These are phyloP conservation scores for Lactuca sativa DNA, from an alignment of 129 eudicot species.

Conservation along the genomic window DNA sequence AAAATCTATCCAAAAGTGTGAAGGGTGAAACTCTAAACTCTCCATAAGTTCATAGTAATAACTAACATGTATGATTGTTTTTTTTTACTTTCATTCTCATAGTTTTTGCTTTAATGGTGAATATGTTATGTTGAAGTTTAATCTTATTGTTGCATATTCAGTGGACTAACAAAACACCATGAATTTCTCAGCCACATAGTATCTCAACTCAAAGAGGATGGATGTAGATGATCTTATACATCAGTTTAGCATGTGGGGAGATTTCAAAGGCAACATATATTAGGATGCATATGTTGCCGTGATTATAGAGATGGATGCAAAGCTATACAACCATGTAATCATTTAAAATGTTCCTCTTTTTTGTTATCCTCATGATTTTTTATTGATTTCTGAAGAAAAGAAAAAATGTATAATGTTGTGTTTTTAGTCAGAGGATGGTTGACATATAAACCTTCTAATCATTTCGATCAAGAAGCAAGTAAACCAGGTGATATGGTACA, in stretches of 20 bases:
- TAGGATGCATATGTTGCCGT: conserved; percentile 55
- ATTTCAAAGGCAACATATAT: conserved; percentile 63
- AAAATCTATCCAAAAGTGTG: no score
- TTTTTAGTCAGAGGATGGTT: conserved; percentile 75
- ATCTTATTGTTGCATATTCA: neutral
- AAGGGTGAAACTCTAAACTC: neutral
- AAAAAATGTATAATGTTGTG: neutral
- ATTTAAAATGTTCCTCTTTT: conserved; percentile 7
- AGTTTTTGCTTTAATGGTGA: conserved; percentile 18
- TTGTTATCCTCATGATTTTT: neutral
- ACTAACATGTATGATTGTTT: conserved; percentile 19
- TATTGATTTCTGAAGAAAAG: conserved; percentile 2
- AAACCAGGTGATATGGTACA: conserved; percentile 83
- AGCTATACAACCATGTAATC: conserved; percentile 67
- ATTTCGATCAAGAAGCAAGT: conserved; percentile 78
- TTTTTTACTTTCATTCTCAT: conserved; percentile 20
- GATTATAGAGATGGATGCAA: conserved; percentile 57
- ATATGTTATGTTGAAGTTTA: neutral
- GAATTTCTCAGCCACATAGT: conserved; percentile 69
- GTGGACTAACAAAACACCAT: conserved; percentile 42
- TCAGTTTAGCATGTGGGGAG: conserved; percentile 86
- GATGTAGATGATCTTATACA: conserved; percentile 75
- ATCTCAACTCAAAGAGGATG: conserved; percentile 77
- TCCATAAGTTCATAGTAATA: neutral
- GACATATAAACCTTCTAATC: conserved; percentile 70